A percentile compares a stretch with the other conserved stretches of the same genome.
Conservation (phyloP, 2,329 filamentous ascomycete genomes). For the Exophiala lecanii-corni region DNA sequence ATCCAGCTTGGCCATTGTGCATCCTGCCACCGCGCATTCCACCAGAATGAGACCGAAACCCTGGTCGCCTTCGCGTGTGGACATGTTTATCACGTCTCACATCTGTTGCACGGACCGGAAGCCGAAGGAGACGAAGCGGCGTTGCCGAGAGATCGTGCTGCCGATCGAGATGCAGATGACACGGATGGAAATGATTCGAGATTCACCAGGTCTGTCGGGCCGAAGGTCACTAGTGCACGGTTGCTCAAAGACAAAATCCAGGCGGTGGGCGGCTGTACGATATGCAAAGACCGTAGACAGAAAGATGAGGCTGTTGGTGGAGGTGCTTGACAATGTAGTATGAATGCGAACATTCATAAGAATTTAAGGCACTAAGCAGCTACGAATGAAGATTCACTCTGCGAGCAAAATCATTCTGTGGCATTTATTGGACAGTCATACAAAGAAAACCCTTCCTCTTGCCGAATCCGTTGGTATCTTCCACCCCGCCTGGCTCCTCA, state of each 20-base stretch:
- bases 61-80: slow-evolving; percentile 65
- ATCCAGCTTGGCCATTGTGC: slow-evolving; percentile 22
- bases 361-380: too few relatives aligned
- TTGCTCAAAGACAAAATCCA: slow-evolving; percentile 47
- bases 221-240: slow-evolving; percentile 82
- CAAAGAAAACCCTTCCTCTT: too few relatives aligned
- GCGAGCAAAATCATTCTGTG: too few relatives aligned
- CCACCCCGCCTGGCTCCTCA: too few relatives aligned
- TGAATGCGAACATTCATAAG: too few relatives aligned
- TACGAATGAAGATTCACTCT: slow-evolving; percentile 8
- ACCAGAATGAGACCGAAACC: slow-evolving; percentile 46
- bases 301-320: slow-evolving; percentile 13
- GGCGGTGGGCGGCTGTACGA: slow-evolving; percentile 20
- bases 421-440: too few relatives aligned
- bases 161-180: slow-evolving; percentile 7
- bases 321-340: too few relatives aligned
- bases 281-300: slow-evolving; percentile 18
- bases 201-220: slow-evolving; percentile 60
- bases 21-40: slow-evolving; percentile 20
- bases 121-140: slow-evolving; percentile 27
- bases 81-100: slow-evolving; percentile 62
- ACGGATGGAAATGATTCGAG: slow-evolving; percentile 24
- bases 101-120: slow-evolving; percentile 46
- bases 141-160: slow-evolving; percentile 15
- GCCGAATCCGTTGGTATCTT: too few relatives aligned